Base-by-base conservation (phyloP, 768 basidiomycete species). In the Tricholoma sp. region DNA sequence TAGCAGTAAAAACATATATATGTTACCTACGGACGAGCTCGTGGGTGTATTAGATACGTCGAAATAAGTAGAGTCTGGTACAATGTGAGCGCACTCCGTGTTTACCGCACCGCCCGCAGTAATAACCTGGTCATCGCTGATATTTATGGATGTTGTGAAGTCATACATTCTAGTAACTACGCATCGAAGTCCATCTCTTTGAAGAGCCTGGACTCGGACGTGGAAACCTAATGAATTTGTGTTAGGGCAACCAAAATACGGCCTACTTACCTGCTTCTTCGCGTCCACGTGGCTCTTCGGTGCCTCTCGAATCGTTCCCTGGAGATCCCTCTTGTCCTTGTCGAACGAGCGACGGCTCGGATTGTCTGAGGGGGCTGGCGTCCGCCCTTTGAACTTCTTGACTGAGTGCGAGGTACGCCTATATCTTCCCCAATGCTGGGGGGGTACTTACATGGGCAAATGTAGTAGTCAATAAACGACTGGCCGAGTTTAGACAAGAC, bases 71-170 rank as follows among this genome's bases (percentile, higher is more conserved):
- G 63, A 61, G 45, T 65, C 66, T 33, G 64, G 6, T 63, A 39
- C 31, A 72, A 65, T 54, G 72, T 71, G 58, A 72, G 67, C 13
- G 67, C 62, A 58, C 61, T 64, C 37, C 63, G 55, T 37, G 44
- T 53, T 29, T 37, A 37, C 36, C 4, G 36, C 36, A 37, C 36
- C 36, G 36, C 36, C 36, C 36, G 36, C 36, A 37, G 36, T 3
- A 37, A 37, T 37, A 37, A 37, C 36, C 36, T 37, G 36, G 9
- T 37, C 6, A 37, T 37, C 36, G 36, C 36, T 37, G 36, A 37
- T 37, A 3, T 13, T 37, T 37, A 9, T 37, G 12, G 36, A 37
- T 37, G 36, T 13, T 37, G 36, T 13, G 15, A 37, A 13, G 36
- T 37, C 36, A 37, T 10, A 37, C 36, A 10, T 37, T 37, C 36